phyloP scores from a whole-genome alignment of 1,139 yeast species.

The Suhomyces guaymorum region DNA sequence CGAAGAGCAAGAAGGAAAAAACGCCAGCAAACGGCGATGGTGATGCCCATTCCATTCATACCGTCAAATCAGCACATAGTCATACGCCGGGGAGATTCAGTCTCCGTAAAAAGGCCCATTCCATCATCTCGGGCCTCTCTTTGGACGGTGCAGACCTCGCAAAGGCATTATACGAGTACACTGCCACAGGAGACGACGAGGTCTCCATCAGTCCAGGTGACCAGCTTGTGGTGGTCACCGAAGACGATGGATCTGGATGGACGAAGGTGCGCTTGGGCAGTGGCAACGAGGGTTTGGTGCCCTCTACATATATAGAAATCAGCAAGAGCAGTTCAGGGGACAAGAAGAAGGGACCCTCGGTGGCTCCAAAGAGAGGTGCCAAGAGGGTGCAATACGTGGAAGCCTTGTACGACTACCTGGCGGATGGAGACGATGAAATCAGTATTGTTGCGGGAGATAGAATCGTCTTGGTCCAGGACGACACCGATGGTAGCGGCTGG shows the following conservation, averaged over 20 bases:
- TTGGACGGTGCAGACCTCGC: slow-evolving; percentile 29
- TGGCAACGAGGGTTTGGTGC: slow-evolving; percentile 74
- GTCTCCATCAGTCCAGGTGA: slow-evolving; percentile 64
- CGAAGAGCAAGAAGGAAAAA: slow-evolving; percentile 13
- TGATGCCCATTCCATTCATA: slow-evolving; percentile 34
- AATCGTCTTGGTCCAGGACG: slow-evolving; percentile 62
- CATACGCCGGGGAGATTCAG: slow-evolving; percentile 38
- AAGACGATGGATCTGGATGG: slow-evolving; percentile 96
- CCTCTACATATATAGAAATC: slow-evolving; percentile 76
- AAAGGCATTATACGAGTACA: slow-evolving; percentile 66
- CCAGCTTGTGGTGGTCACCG: slow-evolving; percentile 53
- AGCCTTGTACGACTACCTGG: slow-evolving; percentile 76
- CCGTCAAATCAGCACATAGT: slow-evolving; percentile 32
- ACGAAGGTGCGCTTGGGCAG: slow-evolving; percentile 50
- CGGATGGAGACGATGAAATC: slow-evolving; percentile 83
- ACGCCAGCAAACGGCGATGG: slow-evolving; percentile 17
- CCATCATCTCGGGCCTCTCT: slow-evolving; percentile 21
- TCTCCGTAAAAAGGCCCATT: slow-evolving; percentile 36
- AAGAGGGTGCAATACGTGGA: slow-evolving; percentile 63
- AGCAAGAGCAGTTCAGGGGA: slow-evolving; percentile 14
- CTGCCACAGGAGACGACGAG: slow-evolving; percentile 78
- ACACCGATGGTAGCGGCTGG: slow-evolving; percentile 94
- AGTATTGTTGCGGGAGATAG: slow-evolving; percentile 72
- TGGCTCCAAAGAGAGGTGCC: slow-evolving; percentile 83
- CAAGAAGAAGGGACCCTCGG: slow-evolving; percentile 70